phyloP scores from a whole-genome alignment of 768 basidiomycete species.

The Leccinum pellstonianum region DNA sequence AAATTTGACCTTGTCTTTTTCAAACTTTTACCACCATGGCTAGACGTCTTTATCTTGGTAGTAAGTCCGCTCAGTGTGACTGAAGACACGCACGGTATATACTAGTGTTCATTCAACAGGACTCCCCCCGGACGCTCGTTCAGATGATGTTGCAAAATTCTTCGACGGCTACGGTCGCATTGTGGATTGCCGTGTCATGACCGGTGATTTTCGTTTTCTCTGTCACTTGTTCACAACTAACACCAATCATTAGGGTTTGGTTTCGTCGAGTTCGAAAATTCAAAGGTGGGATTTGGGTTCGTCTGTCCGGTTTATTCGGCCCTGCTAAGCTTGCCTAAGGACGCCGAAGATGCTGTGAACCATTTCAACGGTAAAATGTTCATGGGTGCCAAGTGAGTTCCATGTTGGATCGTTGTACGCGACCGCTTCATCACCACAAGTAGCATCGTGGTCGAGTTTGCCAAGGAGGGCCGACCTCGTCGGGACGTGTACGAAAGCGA shows the following conservation, averaged over 20 bases:
- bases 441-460: slow-evolving; percentile 95
- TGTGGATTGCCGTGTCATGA: slow-evolving; percentile 92
- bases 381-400: slow-evolving; percentile 69
- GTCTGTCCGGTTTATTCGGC: slow-evolving; percentile 1
- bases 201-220: slow-evolving; percentile 52
- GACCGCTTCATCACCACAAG: neutral
- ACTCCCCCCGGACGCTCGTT: slow-evolving; percentile 78
- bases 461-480: slow-evolving; percentile 87
- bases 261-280: slow-evolving; percentile 92
- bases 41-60: slow-evolving; percentile 82
- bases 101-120: slow-evolving; percentile 40
- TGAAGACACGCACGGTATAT: slow-evolving; percentile 3
- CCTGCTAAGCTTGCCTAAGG: slow-evolving; percentile 45
- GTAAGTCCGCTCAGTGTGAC: slow-evolving; percentile 41
- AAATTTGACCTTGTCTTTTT: slow-evolving; percentile 27
- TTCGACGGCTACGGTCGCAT: slow-evolving; percentile 91
- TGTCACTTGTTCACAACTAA: slow-evolving; percentile 10
- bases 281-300: slow-evolving; percentile 48
- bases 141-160: slow-evolving; percentile 82
- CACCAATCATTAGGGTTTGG: slow-evolving; percentile 68
- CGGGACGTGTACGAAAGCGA: slow-evolving; percentile 69
- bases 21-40: slow-evolving; percentile 55
- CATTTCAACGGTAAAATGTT: slow-evolving; percentile 87
- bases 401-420: neutral
- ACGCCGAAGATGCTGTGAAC: slow-evolving; percentile 90